A percentile compares a stretch with the other conserved stretches of the same genome.
These are phyloP conservation scores for Paraphaeosphaeria sporulosa DNA, from an alignment of 2,329 filamentous ascomycete genomes.

Conservation along the genomic window DNA sequence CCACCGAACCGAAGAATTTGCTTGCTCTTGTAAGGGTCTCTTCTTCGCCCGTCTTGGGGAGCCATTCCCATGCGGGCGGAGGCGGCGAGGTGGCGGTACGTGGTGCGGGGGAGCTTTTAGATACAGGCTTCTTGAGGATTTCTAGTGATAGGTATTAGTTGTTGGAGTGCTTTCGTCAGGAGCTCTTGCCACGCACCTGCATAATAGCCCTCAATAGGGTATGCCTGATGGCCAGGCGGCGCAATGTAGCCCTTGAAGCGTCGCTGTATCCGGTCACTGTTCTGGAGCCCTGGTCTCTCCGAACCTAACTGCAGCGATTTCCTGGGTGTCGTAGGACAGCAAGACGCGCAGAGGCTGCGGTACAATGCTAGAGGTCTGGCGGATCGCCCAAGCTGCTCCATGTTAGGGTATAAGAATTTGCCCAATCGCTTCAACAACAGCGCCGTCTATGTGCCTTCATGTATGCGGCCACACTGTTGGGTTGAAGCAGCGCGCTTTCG, in stretches of 20 bases:
- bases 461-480: neutral
- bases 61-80: constrained; percentile 45
- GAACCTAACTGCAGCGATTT: constrained; percentile 5
- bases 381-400: constrained; percentile 26
- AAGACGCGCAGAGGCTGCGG: constrained; percentile 35
- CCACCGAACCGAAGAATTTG: constrained; percentile 84
- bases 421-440: neutral
- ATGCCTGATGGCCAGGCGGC: constrained; percentile 46
- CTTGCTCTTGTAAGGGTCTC: constrained; percentile 65
- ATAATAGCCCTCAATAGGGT: constrained; percentile 49
- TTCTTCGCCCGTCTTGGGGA: constrained; percentile 59
- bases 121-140: constrained; percentile 41
- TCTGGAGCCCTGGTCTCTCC: constrained; percentile 39
- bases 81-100: constrained; percentile 41
- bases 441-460: neutral
- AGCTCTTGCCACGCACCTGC: constrained; percentile 31
- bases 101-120: constrained; percentile 40
- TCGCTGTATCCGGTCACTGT: constrained; percentile 44
- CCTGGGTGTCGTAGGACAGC: constrained; percentile 27
- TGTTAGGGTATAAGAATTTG: constrained; percentile 9
- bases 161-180: neutral
- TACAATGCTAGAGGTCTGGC: constrained; percentile 29
- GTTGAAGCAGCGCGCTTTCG: neutral
- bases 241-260: constrained; percentile 48
- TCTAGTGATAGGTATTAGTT: constrained; percentile 43